Conservation (phyloP, 441 rosid genomes). For the Jatropha podagrica region DNA sequence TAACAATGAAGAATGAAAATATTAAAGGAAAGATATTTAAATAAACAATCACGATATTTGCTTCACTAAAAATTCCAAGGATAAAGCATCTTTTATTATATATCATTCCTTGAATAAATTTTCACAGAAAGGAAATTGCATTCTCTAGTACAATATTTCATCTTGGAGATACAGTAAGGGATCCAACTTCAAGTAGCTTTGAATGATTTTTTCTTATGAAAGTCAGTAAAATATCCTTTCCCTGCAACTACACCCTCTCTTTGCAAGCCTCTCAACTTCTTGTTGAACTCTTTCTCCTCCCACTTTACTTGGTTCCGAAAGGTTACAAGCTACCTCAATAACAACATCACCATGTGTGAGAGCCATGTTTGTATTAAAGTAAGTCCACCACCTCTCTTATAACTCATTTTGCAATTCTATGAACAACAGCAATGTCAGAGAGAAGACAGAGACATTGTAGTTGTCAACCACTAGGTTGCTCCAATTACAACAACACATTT, state of each 20-base stretch:
- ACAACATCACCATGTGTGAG: constrained; percentile 51
- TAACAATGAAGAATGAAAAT: too few species aligned
- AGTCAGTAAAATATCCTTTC: constrained; percentile 76
- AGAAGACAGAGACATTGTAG: constrained; percentile 70
- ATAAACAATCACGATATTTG: too few species aligned
- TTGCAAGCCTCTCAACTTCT: constrained; percentile 63
- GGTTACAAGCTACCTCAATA: constrained; percentile 84
- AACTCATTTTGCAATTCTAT: constrained; percentile 56
- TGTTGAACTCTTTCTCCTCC: constrained; percentile 73
- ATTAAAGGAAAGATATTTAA: too few species aligned
- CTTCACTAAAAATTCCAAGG: too few species aligned
- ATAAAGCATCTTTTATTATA: too few species aligned
- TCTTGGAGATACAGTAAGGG: not conserved
- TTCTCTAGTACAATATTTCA: too few species aligned
- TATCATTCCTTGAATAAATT: not conserved
- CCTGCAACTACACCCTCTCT: constrained; percentile 57
- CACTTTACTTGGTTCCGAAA: constrained; percentile 67
- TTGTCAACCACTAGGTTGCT: constrained; percentile 76
- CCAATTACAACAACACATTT: constrained; percentile 71
- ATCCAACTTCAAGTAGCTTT: constrained; percentile 41
- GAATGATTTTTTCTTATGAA: constrained; percentile 53
- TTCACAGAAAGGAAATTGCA: not conserved
- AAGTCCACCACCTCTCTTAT: constrained; percentile 81
- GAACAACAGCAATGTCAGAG: constrained; percentile 51
- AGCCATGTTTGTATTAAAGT: constrained; percentile 90